Evolutionary conservation across 108 stramenopile genomes (phyloP).

Genomic region (Schizochytrium sp.): DNA sequence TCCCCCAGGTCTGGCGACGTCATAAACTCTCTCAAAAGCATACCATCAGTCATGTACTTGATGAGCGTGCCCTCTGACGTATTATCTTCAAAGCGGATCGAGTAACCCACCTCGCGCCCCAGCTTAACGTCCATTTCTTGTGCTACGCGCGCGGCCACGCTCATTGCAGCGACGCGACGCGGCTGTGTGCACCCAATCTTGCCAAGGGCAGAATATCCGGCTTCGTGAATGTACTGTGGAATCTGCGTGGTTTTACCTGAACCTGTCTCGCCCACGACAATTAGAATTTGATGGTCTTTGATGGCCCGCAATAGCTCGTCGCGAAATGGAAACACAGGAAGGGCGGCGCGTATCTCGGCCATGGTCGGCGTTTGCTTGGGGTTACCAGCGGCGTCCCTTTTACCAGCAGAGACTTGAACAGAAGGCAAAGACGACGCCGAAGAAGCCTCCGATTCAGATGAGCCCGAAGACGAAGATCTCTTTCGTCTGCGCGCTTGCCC

Average conservation of each 20-base stretch:
- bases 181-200: conserved; percentile 97
- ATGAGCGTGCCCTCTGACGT: conserved; percentile 75
- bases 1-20: conserved; percentile 89
- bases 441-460: too few species aligned
- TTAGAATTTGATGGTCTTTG: conserved; percentile 72
- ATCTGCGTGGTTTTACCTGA: conserved; percentile 87
- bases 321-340: conserved; percentile 89
- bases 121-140: conserved; percentile 88
- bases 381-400: too few species aligned
- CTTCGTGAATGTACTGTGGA: conserved; percentile 93
- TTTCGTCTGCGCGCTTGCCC: background rate
- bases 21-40: conserved; percentile 90
- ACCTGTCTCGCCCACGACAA: conserved; percentile 68
- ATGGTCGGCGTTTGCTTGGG: conserved; percentile 20
- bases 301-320: conserved; percentile 71
- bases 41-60: conserved; percentile 96
- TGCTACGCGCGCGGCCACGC: conserved; percentile 89
- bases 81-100: conserved; percentile 96
- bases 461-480: background rate
- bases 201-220: conserved; percentile 88
- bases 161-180: conserved; percentile 95
- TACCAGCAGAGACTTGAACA: too few species aligned
- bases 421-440: too few species aligned
- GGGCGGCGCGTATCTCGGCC: conserved; percentile 64
- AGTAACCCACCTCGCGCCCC: conserved; percentile 95